phyloP scores from a whole-genome alignment of 345 rosid species.

The Excoecaria agallocha region DNA sequence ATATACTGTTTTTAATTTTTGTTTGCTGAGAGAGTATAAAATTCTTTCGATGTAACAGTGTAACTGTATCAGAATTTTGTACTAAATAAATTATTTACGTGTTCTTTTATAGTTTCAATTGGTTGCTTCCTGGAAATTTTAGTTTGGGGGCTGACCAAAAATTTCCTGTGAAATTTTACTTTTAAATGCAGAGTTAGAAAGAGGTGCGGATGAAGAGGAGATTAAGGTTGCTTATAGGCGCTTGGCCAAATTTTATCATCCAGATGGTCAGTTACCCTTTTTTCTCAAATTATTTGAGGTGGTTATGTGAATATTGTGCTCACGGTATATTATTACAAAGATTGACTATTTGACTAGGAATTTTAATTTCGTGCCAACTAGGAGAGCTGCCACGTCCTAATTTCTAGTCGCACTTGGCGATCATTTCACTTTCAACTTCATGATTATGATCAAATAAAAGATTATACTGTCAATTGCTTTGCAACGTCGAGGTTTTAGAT shows the following conservation, averaged over 20 bases:
- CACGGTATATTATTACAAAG: not conserved
- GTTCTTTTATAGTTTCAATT: not conserved
- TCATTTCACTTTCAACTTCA: too few relatives aligned
- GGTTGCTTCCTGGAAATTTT: not conserved
- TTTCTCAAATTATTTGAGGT: not conserved
- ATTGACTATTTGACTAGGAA: not conserved
- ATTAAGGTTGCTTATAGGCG: slow-evolving; percentile 84
- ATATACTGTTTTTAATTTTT: not conserved
- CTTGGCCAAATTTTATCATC: slow-evolving; percentile 90
- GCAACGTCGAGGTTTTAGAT: not conserved
- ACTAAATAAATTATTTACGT: too few relatives aligned
- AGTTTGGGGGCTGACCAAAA: not conserved
- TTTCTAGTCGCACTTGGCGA: not conserved
- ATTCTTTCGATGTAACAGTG: too few relatives aligned
- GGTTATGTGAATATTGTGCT: not conserved
- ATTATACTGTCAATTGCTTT: too few relatives aligned
- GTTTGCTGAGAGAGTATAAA: slow-evolving; percentile 9
- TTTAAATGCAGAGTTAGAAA: slow-evolving; percentile 60
- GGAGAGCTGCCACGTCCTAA: not conserved
- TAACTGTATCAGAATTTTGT: too few relatives aligned
- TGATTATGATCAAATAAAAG: too few relatives aligned
- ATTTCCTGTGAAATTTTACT: slow-evolving; percentile 2
- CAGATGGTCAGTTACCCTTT: slow-evolving; percentile 64
- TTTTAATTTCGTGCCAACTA: not conserved
- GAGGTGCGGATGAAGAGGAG: slow-evolving; percentile 80